Evolutionary conservation across 2,329 filamentous ascomycete genomes (phyloP), one percentile per base, ranked within the genome.

Genomic region (Sporothrix phasma): DNA sequence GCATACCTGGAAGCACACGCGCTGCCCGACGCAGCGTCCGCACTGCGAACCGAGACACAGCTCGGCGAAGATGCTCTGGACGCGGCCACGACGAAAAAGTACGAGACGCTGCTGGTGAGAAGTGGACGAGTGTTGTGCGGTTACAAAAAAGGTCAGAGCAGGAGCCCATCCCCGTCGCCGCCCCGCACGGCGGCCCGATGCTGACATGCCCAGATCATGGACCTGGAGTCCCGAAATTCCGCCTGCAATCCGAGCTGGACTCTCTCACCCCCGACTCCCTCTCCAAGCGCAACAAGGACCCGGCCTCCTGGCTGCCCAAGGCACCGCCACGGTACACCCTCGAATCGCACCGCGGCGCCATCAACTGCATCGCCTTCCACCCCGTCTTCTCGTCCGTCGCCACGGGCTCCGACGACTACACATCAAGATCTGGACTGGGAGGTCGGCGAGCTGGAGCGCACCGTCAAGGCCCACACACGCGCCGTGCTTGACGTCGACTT

Each of bases 371-470:
- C 65, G 92, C 92, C 17, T 97, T 97, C 73, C 92, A 97, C 73
- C 92, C 92, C 0, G 82, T 94, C 37, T 97, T 96, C 76, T 93
- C 91, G 10, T 93, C 90, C 5, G 80, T 97, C 24, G 93, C 92
- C 10, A 94, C 91, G 0, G 92, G 90, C 17, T 95, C 92, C 8
- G 92, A 96, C 74, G 93, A 97, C 74, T 89, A 85, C 63, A 96
- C 7, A 96, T 97, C 74, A 97, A 97, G 72, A 92, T 97, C 63
- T 97, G 92, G 92, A 97, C 72, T 97, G 92, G 89, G 92, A 97
- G 72, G 77, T 95, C 26, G 93, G 93, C 56, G 92, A 97, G 75
- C 80, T 96, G 3, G 92, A 97, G 74, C 81, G 88, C 67, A 97
- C 92, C 0, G 83, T 97, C 64, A 97, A 97, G 73, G 92, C 91